Base-by-base conservation (phyloP, 1,139 yeast genomes). In the Lodderomyces oxycetoniae region DNA sequence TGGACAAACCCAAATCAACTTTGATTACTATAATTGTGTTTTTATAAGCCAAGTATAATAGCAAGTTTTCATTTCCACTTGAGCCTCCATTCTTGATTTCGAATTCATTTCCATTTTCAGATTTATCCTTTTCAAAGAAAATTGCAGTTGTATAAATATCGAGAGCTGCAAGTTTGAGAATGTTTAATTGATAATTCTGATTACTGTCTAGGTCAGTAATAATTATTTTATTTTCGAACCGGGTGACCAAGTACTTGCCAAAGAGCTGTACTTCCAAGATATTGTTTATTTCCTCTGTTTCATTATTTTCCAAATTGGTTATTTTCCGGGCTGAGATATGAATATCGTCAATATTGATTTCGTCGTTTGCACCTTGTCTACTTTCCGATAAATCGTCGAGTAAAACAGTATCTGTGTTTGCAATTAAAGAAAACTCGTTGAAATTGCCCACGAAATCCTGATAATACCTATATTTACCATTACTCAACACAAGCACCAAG, bases 401-500 rank as follows among this genome's bases (percentile, higher is more conserved):
- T n/a, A 77, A 57, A 8, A 25, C 17, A n/a, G 12, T 13, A 11
- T 23, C 27, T 6, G 14, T 16, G 5, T 19, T 16, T 4, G 23
- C 23, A 5, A 28, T 24, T 0, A 51, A 51, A 11, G 55, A 50
- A 41, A 59, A 53, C 42, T 80, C 86, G 32, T 71, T 67, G 48
- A 79, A 79, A 35, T 74, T 77, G 4, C 87, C 86, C 23, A 74
- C 74, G 42, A 84, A 77, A 45, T 85, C 89, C 32, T 71, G 59
- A 51, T 88, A 89, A 32, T 71, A 62, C 40, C 96, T 62, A 27
- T 74, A 74, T 24, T 66, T 63, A 2, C 87, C 71, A 38, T 68
- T 67, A 26, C 68, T 71, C 20, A 83, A 57, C 1, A 86, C 73
- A 7, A 87, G 74, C 13, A 82, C 58, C 37, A 88, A 63, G 36